These are phyloP conservation scores for Alternaria burnsii DNA, from an alignment of 2,329 filamentous ascomycete genomes.

Conservation along the genomic window DNA sequence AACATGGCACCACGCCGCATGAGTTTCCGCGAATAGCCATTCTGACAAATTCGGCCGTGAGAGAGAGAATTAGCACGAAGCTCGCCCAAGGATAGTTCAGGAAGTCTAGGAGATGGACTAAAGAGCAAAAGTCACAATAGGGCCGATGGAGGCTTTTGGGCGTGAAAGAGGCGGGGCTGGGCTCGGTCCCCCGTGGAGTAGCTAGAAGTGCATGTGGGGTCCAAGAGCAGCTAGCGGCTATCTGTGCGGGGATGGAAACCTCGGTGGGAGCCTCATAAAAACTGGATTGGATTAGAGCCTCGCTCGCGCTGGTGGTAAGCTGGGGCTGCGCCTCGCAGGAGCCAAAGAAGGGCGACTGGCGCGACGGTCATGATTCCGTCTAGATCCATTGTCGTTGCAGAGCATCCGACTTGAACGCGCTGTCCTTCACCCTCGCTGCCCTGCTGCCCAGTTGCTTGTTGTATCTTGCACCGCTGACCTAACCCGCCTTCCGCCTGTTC, in stretches of 20 bases:
- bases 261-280: constrained; percentile 24
- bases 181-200: constrained; percentile 18
- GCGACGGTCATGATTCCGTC: background rate
- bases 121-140: background rate
- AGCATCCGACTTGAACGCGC: background rate
- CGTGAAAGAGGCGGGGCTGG: constrained; percentile 7
- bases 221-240: constrained; percentile 16
- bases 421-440: background rate
- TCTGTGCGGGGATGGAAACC: constrained; percentile 21
- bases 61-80: background rate
- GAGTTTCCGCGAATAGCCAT: background rate
- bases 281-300: constrained; percentile 22
- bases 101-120: background rate
- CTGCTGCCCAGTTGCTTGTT: background rate
- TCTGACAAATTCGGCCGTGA: background rate
- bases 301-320: constrained; percentile 15
- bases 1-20: background rate
- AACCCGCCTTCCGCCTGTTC: constrained; percentile 15
- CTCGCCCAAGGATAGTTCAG: background rate
- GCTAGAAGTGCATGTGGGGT: constrained; percentile 8
- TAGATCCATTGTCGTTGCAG: background rate
- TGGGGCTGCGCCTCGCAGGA: constrained; percentile 18
- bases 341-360: constrained; percentile 2
- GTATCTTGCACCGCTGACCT: constrained; percentile 1
- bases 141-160: constrained; percentile 7